Evolutionary conservation across 768 basidiomycete species (phyloP), one percentile per base, ranked within the genome.

Genomic region (Boletus rubescentipes): DNA sequence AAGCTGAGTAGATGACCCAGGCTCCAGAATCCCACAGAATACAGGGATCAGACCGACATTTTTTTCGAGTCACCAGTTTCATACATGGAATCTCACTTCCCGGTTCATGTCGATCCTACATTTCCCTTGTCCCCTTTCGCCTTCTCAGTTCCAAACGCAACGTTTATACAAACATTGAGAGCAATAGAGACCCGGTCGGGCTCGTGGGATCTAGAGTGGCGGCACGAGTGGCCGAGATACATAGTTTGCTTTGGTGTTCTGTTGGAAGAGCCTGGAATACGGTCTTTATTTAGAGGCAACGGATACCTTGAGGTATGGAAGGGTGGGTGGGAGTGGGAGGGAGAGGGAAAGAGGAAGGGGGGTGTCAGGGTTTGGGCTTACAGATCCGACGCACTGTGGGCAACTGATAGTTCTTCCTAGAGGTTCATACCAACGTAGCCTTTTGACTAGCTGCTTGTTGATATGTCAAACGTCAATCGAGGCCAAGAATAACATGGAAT

Each of bases 221-320:
- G 49, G 49, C 89, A 94, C 56, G 74, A 82, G 55, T 94, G 91
- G 90, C 93, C 96, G 0, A 79, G 77, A 40, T 84, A 93, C 68
- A 62, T 98, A 15, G 81, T 93, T 3, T 74, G 94, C 48, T 98
- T 98, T 65, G 92, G 91, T 5, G 79, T 79, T n/a, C 72, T 98
- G 41, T 73, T 96, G 39, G 69, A 75, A 6, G 71, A 79, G 46
- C 69, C 75, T 9, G 81, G 77, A 2, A 75, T 92, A 2, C 63
- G 68, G 41, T 59, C 68, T 3, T 21, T 83, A 23, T 69, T 94
- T 44, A 63, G 70, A 46, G 66, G 65, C 15, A 76, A 76, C 35
- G 88, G 87, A 4, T 97, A 94, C 59, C 37, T 46, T 18, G 83
- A 88, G 62, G 77, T 83, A 1, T 86, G 85, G 85, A 73, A 72